These are phyloP conservation scores for Claviceps sp. DNA, from an alignment of 2,329 filamentous ascomycete genomes.

Conservation along the genomic window DNA sequence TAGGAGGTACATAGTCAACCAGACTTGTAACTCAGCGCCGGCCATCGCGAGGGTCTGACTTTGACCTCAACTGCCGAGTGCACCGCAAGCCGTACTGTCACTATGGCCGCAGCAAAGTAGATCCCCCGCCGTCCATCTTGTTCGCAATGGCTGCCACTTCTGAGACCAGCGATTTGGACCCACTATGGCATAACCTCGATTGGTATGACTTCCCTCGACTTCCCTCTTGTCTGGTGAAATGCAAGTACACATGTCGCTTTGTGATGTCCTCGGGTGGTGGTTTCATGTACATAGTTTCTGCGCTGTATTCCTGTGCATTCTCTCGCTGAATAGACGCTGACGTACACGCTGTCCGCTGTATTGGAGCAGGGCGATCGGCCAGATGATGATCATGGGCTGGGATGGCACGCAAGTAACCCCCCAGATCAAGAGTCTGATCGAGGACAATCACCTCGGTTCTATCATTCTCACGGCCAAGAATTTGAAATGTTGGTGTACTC, in stretches of 20 bases:
- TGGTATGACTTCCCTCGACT: slow-evolving; percentile 43
- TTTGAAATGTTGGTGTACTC: slow-evolving; percentile 53
- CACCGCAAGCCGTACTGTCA: background rate
- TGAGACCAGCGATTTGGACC: slow-evolving; percentile 29
- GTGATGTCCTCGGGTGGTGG: too few species aligned
- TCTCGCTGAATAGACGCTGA: slow-evolving; percentile 1
- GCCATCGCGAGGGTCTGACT: background rate
- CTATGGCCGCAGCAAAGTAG: slow-evolving; percentile 11
- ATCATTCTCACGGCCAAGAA: slow-evolving; percentile 78
- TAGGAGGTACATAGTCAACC: too few species aligned
- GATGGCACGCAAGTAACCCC: slow-evolving; percentile 74
- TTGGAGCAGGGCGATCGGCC: slow-evolving; percentile 51
- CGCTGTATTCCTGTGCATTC: background rate
- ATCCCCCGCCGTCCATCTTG: slow-evolving; percentile 11
- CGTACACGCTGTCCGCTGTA: background rate
- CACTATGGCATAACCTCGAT: slow-evolving; percentile 63
- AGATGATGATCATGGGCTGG: slow-evolving; percentile 74
- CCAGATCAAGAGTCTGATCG: slow-evolving; percentile 68
- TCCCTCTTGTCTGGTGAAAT: background rate
- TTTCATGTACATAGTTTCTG: background rate
- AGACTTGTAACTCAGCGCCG: background rate
- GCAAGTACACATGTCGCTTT: background rate
- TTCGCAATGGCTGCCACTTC: slow-evolving; percentile 13
- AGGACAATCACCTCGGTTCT: slow-evolving; percentile 76
- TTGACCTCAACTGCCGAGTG: slow-evolving; percentile 1